These are phyloP conservation scores for Leersia perrieri DNA, from an alignment of 176 grass and related monocot species.

Conservation along the genomic window DNA sequence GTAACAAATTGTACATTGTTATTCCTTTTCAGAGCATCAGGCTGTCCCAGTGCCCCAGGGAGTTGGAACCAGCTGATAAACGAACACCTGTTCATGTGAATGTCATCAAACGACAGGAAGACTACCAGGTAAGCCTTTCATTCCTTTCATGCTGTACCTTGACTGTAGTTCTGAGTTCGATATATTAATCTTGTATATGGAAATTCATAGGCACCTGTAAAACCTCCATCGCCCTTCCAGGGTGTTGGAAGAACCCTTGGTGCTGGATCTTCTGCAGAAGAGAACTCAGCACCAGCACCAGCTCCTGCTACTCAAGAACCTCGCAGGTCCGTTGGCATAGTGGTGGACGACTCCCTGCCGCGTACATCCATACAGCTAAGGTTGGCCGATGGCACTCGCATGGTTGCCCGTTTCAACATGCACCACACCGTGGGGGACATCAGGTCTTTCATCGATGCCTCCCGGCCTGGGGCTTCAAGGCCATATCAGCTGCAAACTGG, in stretches of 20 bases:
- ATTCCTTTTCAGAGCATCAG: constrained; percentile 64
- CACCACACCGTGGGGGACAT: constrained; percentile 78
- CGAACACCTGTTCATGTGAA: constrained; percentile 70
- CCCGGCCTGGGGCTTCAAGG: constrained; percentile 50
- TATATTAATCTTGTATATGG: background rate
- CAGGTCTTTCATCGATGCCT: constrained; percentile 86
- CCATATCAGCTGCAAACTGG: constrained; percentile 68
- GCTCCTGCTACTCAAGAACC: constrained; percentile 23
- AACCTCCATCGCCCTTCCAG: constrained; percentile 52
- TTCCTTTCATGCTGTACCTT: background rate
- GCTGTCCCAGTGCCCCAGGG: constrained; percentile 68
- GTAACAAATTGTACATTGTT: background rate
- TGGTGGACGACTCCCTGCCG: constrained; percentile 65
- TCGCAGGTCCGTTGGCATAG: constrained; percentile 39
- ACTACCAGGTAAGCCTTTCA: constrained; percentile 50
- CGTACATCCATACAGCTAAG: constrained; percentile 77
- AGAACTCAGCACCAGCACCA: constrained; percentile 17
- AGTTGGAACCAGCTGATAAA: constrained; percentile 75
- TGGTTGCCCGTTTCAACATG: constrained; percentile 82
- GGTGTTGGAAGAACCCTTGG: constrained; percentile 91
- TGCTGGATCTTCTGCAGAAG: constrained; percentile 44
- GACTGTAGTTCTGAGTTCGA: background rate
- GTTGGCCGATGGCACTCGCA: constrained; percentile 82
- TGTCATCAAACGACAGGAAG: constrained; percentile 58
- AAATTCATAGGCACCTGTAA: constrained; percentile 56